Conservation (phyloP, 2,329 filamentous ascomycete species). For the Epichloe aotearoae region DNA sequence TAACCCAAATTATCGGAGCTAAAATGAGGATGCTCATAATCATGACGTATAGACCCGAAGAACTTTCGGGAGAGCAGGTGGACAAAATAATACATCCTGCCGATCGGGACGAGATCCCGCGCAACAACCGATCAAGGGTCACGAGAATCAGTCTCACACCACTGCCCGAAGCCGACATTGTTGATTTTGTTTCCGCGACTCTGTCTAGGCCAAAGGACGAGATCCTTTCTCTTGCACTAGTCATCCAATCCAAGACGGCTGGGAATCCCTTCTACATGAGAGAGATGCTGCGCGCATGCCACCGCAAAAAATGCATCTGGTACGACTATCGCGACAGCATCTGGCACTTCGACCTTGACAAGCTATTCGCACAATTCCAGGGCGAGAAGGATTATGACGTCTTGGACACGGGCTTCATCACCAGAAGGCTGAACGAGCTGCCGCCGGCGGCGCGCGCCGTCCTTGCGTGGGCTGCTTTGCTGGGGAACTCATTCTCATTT, state of each 20-base stretch:
- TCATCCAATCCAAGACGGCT: slow-evolving; percentile 77
- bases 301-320: slow-evolving; percentile 79
- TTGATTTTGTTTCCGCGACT: slow-evolving; percentile 70
- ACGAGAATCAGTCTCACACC: slow-evolving; percentile 62
- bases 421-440: slow-evolving; percentile 62
- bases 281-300: slow-evolving; percentile 78
- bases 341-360: slow-evolving; percentile 80
- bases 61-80: slow-evolving; percentile 43
- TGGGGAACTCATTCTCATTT: slow-evolving; percentile 78
- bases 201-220: slow-evolving; percentile 62
- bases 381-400: slow-evolving; percentile 66
- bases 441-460: slow-evolving; percentile 63
- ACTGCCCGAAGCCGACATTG: slow-evolving; percentile 65
- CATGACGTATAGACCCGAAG: slow-evolving; percentile 60
- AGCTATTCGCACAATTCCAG: slow-evolving; percentile 73
- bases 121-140: slow-evolving; percentile 37
- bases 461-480: slow-evolving; percentile 71
- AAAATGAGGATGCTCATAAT: slow-evolving; percentile 74
- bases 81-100: slow-evolving; percentile 40
- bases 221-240: slow-evolving; percentile 63
- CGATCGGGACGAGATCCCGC: slow-evolving; percentile 37
- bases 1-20: slow-evolving; percentile 65
- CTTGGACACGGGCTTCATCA: slow-evolving; percentile 72
- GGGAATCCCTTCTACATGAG: slow-evolving; percentile 87
- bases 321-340: slow-evolving; percentile 74